Conservation (phyloP, 176 grass and related monocot genomes). For the Musa acuminata region DNA sequence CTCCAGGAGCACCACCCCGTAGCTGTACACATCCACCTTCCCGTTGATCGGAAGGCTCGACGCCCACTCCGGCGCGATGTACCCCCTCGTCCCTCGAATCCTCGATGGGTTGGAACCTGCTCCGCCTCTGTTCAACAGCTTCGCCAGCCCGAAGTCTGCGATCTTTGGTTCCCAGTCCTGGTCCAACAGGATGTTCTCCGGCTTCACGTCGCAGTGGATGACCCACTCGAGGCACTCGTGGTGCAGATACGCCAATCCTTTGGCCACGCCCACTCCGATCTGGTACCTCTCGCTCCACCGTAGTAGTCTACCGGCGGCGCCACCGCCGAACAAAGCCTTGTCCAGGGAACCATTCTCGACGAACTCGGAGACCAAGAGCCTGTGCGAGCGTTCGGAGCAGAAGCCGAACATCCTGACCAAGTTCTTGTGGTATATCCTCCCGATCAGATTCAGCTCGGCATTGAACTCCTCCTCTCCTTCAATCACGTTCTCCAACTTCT, state of each 20-base stretch:
- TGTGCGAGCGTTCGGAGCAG: slow-evolving; percentile 26
- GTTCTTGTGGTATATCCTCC: slow-evolving; percentile 49
- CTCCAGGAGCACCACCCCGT: slow-evolving; percentile 28
- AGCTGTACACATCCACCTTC: slow-evolving; percentile 34
- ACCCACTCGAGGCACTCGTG: slow-evolving; percentile 73
- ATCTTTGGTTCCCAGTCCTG: slow-evolving; percentile 40
- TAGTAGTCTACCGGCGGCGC: slow-evolving; percentile 9
- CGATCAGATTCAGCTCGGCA: slow-evolving; percentile 39
- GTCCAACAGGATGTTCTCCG: slow-evolving; percentile 53
- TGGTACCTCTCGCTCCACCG: slow-evolving; percentile 38
- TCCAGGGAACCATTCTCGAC: slow-evolving; percentile 47
- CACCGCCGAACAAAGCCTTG: slow-evolving; percentile 17
- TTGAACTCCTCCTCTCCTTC: slow-evolving; percentile 50
- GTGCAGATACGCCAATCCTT: slow-evolving; percentile 55
- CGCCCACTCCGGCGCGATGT: slow-evolving; percentile 33
- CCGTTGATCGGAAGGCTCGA: slow-evolving; percentile 25
- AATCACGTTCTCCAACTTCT: slow-evolving; percentile 29
- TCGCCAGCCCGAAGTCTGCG: slow-evolving; percentile 52
- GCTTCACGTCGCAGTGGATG: slow-evolving; percentile 51
- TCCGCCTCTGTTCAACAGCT: slow-evolving; percentile 25
- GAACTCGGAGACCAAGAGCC: slow-evolving; percentile 37
- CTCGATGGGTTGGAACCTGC: slow-evolving; percentile 16
- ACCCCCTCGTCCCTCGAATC: slow-evolving; percentile 32
- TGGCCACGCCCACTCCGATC: slow-evolving; percentile 39
- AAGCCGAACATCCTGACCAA: slow-evolving; percentile 34